Percentiles rank a stretch among this genome's conserved stretches.
phyloP scores from a whole-genome alignment of 345 rosid genomes.

The Psidium friedrichsthalianum region DNA sequence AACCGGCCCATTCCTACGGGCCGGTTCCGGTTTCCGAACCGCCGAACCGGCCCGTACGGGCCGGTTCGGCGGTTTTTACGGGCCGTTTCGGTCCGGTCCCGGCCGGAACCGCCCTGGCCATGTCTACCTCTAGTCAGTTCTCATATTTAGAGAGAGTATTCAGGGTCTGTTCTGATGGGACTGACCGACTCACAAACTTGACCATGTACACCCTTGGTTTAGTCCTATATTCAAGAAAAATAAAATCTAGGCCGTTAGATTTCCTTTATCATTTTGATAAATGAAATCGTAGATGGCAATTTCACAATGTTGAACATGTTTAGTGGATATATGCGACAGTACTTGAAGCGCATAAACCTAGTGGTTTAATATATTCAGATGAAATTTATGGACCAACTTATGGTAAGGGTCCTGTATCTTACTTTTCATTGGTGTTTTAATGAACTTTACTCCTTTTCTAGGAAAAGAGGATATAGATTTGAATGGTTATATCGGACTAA shows the following conservation, averaged over 20 bases:
- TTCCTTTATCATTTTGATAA: background rate
- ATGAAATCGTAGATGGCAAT: background rate
- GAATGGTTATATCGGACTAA: background rate
- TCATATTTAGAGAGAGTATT: background rate
- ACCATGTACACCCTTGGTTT: background rate
- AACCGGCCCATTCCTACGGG: no score
- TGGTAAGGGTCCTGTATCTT: background rate
- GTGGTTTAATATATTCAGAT: background rate
- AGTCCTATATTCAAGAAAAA: background rate
- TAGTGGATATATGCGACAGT: background rate
- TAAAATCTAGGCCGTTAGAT: background rate
- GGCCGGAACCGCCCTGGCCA: no score
- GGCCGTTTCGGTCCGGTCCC: no score
- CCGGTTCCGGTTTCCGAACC: no score
- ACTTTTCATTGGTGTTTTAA: background rate
- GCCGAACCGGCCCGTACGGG: no score
- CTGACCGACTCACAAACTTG: background rate
- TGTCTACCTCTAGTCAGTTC: background rate
- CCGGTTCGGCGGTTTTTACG: no score
- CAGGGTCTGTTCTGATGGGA: background rate
- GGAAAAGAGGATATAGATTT: background rate
- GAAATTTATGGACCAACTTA: background rate
- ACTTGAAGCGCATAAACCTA: background rate
- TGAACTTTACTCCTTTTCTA: background rate
- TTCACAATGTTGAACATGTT: background rate